Base-by-base conservation (phyloP, 148 eudicot species). In the Silene uniflora region DNA sequence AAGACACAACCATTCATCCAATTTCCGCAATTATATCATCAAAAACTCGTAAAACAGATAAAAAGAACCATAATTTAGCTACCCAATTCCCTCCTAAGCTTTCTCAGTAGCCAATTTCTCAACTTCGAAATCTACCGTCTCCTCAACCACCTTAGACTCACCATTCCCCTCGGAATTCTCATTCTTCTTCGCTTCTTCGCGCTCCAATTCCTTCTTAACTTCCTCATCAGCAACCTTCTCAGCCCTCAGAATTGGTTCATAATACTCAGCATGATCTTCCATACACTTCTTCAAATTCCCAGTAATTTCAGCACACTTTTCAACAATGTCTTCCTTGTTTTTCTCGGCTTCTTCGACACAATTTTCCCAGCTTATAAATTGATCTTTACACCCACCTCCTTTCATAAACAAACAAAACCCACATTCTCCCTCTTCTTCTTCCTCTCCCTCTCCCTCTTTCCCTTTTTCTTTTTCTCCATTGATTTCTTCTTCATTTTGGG, bases 351-450 rank as follows among this genome's bases (percentile, higher is more conserved):
- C 86, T 74, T 86, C 84, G 27, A 86, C 84, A 66, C 91, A 88
- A 0, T 79, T 62, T 56, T 88, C 90, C 92, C 89, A 89, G 9
- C 78, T 82, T 44, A 67, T 46, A 56, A 89, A 89, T 24, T 59
- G 76, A 22, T 89, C 92, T 46, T 77, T 85, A 63, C 92, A 89
- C 1, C 90, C 92, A 29, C 92, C 92, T 7, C 80, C 92, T 59
- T 89, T 89, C 92, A 89, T 89, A 72, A 85, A 89, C 82, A 89
- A 71, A 46, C 90, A 89, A 64, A 89, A 89, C 71, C 90, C 92
- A 73, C 90, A 89, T 65, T 89, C 92, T 0, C 90, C 88, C 58
- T 83, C 85, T 42, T 83, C 86, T 2, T 85, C 84, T 19, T 75
- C 90, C 62, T 81, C 87, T 16, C 66, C 86, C 17, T 68, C 83